These are phyloP conservation scores for Coniella lustricola DNA, from an alignment of 2,329 filamentous ascomycete species.

Conservation along the genomic window DNA sequence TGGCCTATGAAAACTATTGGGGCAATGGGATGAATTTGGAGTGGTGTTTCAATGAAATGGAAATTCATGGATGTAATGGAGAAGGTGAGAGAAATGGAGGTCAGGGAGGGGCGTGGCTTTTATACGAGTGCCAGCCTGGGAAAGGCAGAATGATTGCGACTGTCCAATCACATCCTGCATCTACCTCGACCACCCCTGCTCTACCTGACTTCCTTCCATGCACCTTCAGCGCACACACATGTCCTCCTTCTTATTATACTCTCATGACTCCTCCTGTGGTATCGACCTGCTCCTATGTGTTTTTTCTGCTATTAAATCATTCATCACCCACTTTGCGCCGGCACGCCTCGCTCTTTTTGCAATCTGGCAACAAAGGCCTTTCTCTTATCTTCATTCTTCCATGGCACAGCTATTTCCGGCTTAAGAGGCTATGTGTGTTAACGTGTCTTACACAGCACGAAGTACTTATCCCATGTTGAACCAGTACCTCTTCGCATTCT, in stretches of 20 bases:
- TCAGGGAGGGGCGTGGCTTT: conserved; percentile 11
- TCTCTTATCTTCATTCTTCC: no score
- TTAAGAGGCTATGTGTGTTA: no score
- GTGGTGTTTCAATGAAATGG: conserved; percentile 2
- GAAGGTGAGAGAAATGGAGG: not conserved
- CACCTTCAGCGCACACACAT: conserved; percentile 5
- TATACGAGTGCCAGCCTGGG: conserved; percentile 10
- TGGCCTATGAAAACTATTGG: conserved; percentile 1
- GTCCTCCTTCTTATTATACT: not conserved
- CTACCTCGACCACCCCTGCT: conserved; percentile 9
- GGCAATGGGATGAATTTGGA: conserved; percentile 5
- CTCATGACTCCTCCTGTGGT: no score
- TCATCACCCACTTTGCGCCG: no score
- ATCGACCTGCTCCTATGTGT: no score
- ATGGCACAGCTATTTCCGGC: no score
- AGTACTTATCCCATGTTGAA: no score
- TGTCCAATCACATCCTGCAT: conserved; percentile 11
- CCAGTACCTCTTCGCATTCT: no score
- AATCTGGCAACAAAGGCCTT: no score
- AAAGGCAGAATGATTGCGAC: conserved; percentile 3
- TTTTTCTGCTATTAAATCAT: no score
- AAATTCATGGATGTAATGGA: conserved; percentile 8
- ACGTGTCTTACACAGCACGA: no score
- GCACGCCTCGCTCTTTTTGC: no score
- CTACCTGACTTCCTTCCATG: conserved; percentile 7